Base-by-base conservation (phyloP, 2,329 filamentous ascomycete genomes). In the Neoscytalidium dimidiatum region DNA sequence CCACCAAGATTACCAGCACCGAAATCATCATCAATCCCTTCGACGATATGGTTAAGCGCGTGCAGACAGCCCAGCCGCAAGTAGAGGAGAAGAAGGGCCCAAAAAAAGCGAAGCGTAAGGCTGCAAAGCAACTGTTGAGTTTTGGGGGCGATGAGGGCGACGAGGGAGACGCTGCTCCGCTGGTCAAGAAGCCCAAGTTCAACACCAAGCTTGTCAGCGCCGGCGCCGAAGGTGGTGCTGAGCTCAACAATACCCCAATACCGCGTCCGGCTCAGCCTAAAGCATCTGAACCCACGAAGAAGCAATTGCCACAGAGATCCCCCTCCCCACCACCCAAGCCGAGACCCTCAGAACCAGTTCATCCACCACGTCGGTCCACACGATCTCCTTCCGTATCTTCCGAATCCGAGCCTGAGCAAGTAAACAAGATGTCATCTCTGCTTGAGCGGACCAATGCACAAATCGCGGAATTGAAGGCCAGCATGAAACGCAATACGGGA, bases 11-110 rank as follows among this genome's bases (percentile, higher is more conserved):
- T 66, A 88, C 87, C 3, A 82, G 84, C 21, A 82, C 91, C 29
- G 91, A 95, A 76, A 87, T 96, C 21, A 76, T 95, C 68, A 86
- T 93, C 53, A 95, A 95, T 72, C 91, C 91, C 0, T 96, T 94
- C 67, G 86, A 90, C 56, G 91, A 91, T 71, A 93, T 95, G 90
- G 86, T 88, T 71, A 91, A 87, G 80, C 84, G 88, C 70, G 83
- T 85, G 57, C 84, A 85, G 64, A 82, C 86, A 44, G 86, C 86
- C 19, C 74, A 76, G 14, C 80, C 80, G 33, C 83, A 82, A 35
- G 80, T 77, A 33, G 80, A 83, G 26, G 80, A 81, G 38, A 77
- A 78, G 23, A 77, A 77, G 33, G 77, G 79, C 21, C 75, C 77
- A 64, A 84, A 83, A 74, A 83, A 83, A 73, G 75, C 80, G 29